Base-by-base conservation (phyloP, 1,284 basidiomycete genomes). In the Sporisorium iseilematis-ciliati region DNA sequence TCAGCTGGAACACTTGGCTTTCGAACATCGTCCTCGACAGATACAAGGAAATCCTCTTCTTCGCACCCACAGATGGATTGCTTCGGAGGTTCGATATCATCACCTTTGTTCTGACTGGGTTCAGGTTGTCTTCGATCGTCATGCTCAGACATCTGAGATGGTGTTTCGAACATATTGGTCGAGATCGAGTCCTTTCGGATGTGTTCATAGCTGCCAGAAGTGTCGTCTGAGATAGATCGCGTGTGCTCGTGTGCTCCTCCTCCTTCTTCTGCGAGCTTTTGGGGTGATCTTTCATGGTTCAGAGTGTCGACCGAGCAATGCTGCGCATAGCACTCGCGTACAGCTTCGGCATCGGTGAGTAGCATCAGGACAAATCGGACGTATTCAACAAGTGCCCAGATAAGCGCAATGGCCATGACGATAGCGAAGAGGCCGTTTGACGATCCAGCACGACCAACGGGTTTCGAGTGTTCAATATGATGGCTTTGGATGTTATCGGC, bases 31-130 rank as follows among this genome's bases (percentile, higher is more conserved):
- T 65, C 67, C 40, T 65, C 61, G 38, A 57, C 26, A 5, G 57
- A 57, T n/a, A 65, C 67, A 18, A 70, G 48, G 16, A 52, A 57
- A 38, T 65, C 62, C 16, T 70, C 61, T 49, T 70, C 49, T 23
- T 38, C 16, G 38, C 67, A 53, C 5, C 29, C 45, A 54, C 67
- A 65, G 31, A 70, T 49, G 4, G 57, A 54, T 1, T 3, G 11
- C 5, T 38, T 38, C 11, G 48, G 31, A 6, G 23, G 23, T 7
- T 16, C 21, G 29, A 23, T 16, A 8, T 41, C 42, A 3, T 14
- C n/a, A 2, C 8, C 4, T 20, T 7, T 20, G 16, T 21, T 25
- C 16, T 31, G 31, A 11, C 18, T 20, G 18, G 7, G 12, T 21
- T 35, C 38, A 4, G n/a, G 4, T 25, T 25, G 26, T 10, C 38